Base-by-base conservation (phyloP, 176 grass and related monocot genomes). In the Cenchrus fungigraminus region DNA sequence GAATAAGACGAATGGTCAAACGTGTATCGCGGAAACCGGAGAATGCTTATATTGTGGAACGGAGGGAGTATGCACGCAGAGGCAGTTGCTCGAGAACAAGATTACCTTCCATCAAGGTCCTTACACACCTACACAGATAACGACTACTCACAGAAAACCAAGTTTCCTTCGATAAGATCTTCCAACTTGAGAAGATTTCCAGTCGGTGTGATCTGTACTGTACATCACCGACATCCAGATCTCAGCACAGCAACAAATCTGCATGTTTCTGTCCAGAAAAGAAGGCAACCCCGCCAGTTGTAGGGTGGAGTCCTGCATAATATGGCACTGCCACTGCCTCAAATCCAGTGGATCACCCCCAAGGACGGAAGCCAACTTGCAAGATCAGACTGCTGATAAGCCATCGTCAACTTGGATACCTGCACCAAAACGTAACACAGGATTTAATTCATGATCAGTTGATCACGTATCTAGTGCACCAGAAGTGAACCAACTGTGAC, bases 241-340 rank as follows among this genome's bases (percentile, higher is more conserved):
- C 68, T 91, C 43, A 54, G 34, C n/a, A 79, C 69, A 73, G 65
- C 52, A 80, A 70, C 62, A 87, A 76, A 84, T 43, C 13, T 40
- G 55, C 12, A 80, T 62, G 59, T 62, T 73, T 76, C 62, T 25
- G 45, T 40, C 53, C 72, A 71, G 62, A 55, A 76, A 87, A 29
- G 11, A 43, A 79, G 76, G 84, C 14, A 79, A 60, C 37, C 51
- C 14, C 9, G 4, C 58, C 16, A 70, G 80, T 55, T 68, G 59
- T 22, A 74, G 45, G 79, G 42, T 28, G 1, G 25, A 80, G 69
- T 28, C 89, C 85, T 80, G 85, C 52, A 65, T 63, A 80, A 80
- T 63, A 87, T 76, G 85, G 76, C 89, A 76, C 47, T 69, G 45
- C 75, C 61, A 71, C 47, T 69, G 45, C 75, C 61, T 75, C 69